Evolutionary conservation across 2,329 filamentous ascomycete genomes (phyloP).

Genomic region (Hysterium pulicare): DNA sequence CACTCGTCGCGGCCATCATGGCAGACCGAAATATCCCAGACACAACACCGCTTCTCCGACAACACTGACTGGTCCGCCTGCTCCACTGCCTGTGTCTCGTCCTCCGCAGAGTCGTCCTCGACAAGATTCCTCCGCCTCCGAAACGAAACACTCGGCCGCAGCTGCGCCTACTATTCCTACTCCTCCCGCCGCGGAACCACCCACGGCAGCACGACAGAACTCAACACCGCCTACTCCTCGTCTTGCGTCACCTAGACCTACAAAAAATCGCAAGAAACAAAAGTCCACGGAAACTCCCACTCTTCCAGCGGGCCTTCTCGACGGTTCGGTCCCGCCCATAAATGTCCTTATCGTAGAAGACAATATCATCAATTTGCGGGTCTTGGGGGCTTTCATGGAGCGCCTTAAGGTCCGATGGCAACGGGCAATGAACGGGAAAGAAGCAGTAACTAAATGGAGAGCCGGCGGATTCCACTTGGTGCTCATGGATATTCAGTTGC

Average conservation of each 20-base stretch:
- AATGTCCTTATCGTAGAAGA: conserved; percentile 98
- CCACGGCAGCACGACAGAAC: conserved; percentile 44
- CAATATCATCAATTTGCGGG: conserved; percentile 93
- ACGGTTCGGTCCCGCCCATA: conserved; percentile 86
- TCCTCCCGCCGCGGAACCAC: conserved; percentile 43
- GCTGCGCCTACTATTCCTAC: conserved; percentile 55
- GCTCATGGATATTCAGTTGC: conserved; percentile 97
- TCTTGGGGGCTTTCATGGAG: conserved; percentile 94
- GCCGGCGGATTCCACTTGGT: conserved; percentile 91
- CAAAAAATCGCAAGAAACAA: conserved; percentile 48
- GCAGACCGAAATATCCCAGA: conserved; percentile 61
- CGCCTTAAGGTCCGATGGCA: conserved; percentile 93
- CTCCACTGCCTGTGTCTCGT: conserved; percentile 40
- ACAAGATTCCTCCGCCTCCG: conserved; percentile 41
- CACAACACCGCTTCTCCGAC: conserved; percentile 82
- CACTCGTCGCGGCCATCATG: conserved; percentile 55
- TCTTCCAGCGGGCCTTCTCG: conserved; percentile 61
- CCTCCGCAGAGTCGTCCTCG: conserved; percentile 30
- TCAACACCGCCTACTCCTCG: conserved; percentile 49
- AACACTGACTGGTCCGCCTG: conserved; percentile 44
- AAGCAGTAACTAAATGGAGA: conserved; percentile 91
- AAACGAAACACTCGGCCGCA: conserved; percentile 40
- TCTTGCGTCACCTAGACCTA: conserved; percentile 48
- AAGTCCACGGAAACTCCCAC: conserved; percentile 33
- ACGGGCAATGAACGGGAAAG: conserved; percentile 91